phyloP scores from a whole-genome alignment of 2,329 filamentous ascomycete species.

The Nigrograna mackinnonii region DNA sequence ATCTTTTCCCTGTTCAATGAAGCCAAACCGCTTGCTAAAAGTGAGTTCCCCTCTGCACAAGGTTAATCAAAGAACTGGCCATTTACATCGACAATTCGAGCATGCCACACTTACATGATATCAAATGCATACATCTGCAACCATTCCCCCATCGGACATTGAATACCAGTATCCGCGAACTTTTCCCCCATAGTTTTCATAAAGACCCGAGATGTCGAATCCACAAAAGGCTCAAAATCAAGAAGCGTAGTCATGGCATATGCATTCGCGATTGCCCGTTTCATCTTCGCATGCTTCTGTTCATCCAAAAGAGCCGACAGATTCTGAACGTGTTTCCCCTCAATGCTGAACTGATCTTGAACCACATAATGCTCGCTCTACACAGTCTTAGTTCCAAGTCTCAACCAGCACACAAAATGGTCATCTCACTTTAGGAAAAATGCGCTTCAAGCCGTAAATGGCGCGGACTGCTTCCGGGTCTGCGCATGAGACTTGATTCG shows the following conservation, averaged over 20 bases:
- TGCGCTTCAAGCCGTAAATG: neutral
- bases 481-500: neutral
- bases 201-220: neutral
- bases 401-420: neutral
- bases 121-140: too few relatives aligned
- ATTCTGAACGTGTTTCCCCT: neutral
- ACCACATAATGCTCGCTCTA: neutral
- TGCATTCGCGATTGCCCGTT: neutral
- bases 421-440: neutral
- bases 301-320: neutral
- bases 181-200: neutral
- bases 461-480: neutral
- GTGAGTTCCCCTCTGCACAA: neutral
- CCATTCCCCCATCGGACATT: neutral
- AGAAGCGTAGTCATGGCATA: neutral
- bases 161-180: neutral
- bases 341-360: neutral
- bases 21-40: neutral
- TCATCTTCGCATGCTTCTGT: neutral
- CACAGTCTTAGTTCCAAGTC: neutral
- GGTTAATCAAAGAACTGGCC: too few relatives aligned
- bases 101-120: too few relatives aligned
- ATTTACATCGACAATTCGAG: too few relatives aligned
- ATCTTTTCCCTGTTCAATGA: neutral
- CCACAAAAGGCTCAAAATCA: neutral